Percentiles rank a stretch among this genome's conserved stretches.
Conservation (phyloP, 495 filamentous ascomycete species). For the Astrocystis sublimbata region DNA sequence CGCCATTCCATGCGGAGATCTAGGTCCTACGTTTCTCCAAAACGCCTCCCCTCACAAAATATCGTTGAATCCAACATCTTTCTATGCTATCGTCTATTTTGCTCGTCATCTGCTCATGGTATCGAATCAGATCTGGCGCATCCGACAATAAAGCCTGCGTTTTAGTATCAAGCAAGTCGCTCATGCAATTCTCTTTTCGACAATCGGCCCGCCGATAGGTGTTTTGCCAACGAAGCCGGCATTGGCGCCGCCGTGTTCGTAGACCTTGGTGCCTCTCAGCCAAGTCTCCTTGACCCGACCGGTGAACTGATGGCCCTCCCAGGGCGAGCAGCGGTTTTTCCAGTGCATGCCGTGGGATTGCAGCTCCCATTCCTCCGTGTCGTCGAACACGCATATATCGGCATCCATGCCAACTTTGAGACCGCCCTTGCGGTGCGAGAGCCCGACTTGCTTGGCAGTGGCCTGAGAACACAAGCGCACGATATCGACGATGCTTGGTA, state of each 20-base stretch:
- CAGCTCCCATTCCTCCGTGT: slow-evolving; percentile 73
- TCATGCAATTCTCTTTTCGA: slow-evolving; percentile 39
- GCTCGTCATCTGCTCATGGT: neutral
- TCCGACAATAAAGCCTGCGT: neutral
- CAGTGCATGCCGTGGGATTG: slow-evolving; percentile 73
- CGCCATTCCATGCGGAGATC: slow-evolving; percentile 13
- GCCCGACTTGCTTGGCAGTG: slow-evolving; percentile 87
- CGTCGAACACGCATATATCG: slow-evolving; percentile 92
- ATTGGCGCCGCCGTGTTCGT: slow-evolving; percentile 49
- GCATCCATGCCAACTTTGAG: slow-evolving; percentile 84
- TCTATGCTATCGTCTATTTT: neutral
- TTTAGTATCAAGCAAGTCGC: neutral
- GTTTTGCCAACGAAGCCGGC: slow-evolving; percentile 40
- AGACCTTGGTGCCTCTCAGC: slow-evolving; percentile 78
- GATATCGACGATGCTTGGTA: slow-evolving; percentile 66
- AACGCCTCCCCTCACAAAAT: neutral
- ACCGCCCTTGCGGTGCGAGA: slow-evolving; percentile 80
- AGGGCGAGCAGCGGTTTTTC: slow-evolving; percentile 92
- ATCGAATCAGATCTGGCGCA: neutral
- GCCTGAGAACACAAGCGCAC: slow-evolving; percentile 82
- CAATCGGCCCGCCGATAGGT: slow-evolving; percentile 46
- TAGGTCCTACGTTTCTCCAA: slow-evolving; percentile 8
- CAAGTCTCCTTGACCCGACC: slow-evolving; percentile 89
- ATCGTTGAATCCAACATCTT: neutral
- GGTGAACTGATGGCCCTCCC: slow-evolving; percentile 77